Evolutionary conservation across 2,329 filamentous ascomycete genomes (phyloP), one percentile per base, ranked within the genome.

Genomic region (Ascochyta lentis): DNA sequence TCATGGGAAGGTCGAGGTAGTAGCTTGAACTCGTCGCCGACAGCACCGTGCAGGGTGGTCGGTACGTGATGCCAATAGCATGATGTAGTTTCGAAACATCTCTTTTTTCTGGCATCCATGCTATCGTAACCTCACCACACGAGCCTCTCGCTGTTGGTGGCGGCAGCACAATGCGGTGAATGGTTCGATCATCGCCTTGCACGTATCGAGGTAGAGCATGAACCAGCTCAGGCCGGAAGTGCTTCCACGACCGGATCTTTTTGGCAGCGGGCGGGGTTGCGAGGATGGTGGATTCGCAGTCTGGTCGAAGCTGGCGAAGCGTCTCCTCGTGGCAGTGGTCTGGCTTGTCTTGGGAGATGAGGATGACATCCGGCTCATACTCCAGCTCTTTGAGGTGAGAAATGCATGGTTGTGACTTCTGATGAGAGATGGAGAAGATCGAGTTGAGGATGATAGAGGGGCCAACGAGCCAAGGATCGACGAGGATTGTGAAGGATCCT

Each of bases 291-390:
- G 86, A 86, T 62, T 81, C 82, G 38, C 79, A 81, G 24, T 79
- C 75, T 13, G 77, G 70, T 0, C 85, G 81, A 5, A 92, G 79
- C 60, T 89, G 84, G 34, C 84, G 84, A 13, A 92, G 78, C 0
- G 89, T 91, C 33, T 83, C 80, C 73, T 88, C 83, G 67, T 91
- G 85, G 72, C 89, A 91, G 67, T 91, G 89, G 66, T 91, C 89
- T 15, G 83, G 84, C 67, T 86, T 87, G 63, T 82, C 80, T 64
- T 88, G 85, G 6, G 83, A 85, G 54, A 87, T 79, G 44, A 88
- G 72, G 29, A 88, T 80, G 15, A 87, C 61, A 60, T 87, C 83
- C 3, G 84, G 82, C 42, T 76, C 71, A 44, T 80, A 77, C 3
- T 79, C 75, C 13, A 88, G 74, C 29, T 86, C 79, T 19, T 76